Evolutionary conservation across 1,284 basidiomycete species (phyloP).

Genomic region (Malassezia dermatis): DNA sequence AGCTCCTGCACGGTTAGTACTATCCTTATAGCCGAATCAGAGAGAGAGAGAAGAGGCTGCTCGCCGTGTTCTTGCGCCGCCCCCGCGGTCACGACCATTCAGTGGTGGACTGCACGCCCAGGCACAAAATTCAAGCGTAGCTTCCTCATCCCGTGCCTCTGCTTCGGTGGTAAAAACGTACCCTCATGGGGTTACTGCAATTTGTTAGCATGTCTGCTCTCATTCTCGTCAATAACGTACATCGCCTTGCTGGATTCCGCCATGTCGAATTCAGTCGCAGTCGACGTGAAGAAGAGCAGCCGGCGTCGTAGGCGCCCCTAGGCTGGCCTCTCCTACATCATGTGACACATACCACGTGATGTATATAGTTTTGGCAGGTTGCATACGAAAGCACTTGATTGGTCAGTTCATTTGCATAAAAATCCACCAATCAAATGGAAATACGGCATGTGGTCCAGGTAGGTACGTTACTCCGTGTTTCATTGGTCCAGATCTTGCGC

Average conservation of each 20-base stretch:
- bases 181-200: conserved; percentile 43
- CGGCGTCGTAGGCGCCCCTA: not conserved
- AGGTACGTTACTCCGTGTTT: not conserved
- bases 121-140: not conserved
- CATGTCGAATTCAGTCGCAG: conserved; percentile 23
- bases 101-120: not conserved
- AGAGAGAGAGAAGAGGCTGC: not conserved
- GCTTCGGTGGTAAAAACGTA: conserved; percentile 20
- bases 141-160: not conserved
- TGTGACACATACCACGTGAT: conserved; percentile 11
- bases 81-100: not conserved
- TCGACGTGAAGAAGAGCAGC: conserved; percentile 18
- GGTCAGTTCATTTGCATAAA: not conserved
- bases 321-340: conserved; percentile 1
- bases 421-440: not conserved
- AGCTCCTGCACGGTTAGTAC: conserved; percentile 58
- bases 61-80: not conserved
- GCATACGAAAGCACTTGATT: not conserved
- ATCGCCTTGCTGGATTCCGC: conserved; percentile 46
- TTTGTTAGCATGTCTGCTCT: conserved; percentile 5
- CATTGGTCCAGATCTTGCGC: not conserved
- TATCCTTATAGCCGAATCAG: not conserved
- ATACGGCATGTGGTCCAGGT: not conserved
- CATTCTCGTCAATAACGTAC: conserved; percentile 10
- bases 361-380: conserved; percentile 8